phyloP scores from a whole-genome alignment of 2,329 filamentous ascomycete genomes.

The Alternaria panax region DNA sequence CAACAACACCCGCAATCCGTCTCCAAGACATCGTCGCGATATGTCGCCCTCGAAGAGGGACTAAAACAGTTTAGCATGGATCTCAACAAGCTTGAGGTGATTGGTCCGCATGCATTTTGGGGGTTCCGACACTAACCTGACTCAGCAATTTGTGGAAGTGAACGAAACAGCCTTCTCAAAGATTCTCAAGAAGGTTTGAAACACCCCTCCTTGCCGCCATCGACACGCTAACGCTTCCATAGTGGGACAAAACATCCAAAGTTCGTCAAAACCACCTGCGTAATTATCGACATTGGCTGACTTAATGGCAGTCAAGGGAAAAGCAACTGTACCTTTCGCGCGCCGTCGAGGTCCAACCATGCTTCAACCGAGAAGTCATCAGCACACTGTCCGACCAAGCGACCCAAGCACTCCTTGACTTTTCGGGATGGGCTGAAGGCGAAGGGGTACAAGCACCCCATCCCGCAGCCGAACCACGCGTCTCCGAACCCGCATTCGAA shows the following conservation, averaged over 20 bases:
- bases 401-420: conserved; percentile 91
- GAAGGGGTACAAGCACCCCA: conserved; percentile 80
- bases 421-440: conserved; percentile 96
- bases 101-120: conserved; percentile 30
- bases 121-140: conserved; percentile 35
- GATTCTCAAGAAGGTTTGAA: conserved; percentile 87
- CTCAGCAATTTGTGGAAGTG: conserved; percentile 92
- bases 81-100: conserved; percentile 85
- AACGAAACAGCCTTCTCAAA: conserved; percentile 98
- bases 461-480: conserved; percentile 39
- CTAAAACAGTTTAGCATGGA: conserved; percentile 98
- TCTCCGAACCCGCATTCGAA: conserved; percentile 51
- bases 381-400: conserved; percentile 96
- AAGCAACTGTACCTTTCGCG: conserved; percentile 97
- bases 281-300: conserved; percentile 41
- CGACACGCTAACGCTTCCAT: conserved; percentile 48
- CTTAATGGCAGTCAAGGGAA: conserved; percentile 74
- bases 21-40: conserved; percentile 89
- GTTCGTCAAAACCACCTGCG: conserved; percentile 51
- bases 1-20: conserved; percentile 78
- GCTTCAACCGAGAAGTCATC: conserved; percentile 97
- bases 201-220: not conserved
- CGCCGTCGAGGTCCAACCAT: conserved; percentile 96
- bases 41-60: conserved; percentile 93
- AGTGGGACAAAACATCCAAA: conserved; percentile 99